Evolutionary conservation across 176 grass and related monocot genomes (phyloP).

Genomic region (Calamus simplicifolius): DNA sequence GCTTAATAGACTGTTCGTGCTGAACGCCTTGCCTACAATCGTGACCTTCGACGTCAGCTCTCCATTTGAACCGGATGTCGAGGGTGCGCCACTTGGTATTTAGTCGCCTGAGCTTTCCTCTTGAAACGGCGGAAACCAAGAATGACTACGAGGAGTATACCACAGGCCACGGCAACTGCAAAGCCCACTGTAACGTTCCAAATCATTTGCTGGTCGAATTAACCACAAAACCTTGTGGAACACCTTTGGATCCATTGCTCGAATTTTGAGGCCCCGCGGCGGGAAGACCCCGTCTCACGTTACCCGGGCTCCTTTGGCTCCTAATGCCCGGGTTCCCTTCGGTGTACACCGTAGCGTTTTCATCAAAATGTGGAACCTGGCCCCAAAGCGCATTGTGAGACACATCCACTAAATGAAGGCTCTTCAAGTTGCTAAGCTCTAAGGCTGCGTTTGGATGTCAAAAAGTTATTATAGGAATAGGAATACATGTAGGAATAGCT

Average conservation of each 20-base stretch:
- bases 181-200: slow-evolving; percentile 50
- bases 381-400: slow-evolving; percentile 70
- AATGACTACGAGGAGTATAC: slow-evolving; percentile 35
- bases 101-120: slow-evolving; percentile 70
- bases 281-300: neutral
- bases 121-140: slow-evolving; percentile 68
- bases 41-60: slow-evolving; percentile 84
- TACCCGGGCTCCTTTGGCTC: neutral
- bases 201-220: neutral
- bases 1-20: slow-evolving; percentile 36
- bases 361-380: slow-evolving; percentile 49
- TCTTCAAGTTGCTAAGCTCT: slow-evolving; percentile 26
- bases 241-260: neutral
- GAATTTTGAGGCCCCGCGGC: neutral
- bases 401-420: slow-evolving; percentile 34
- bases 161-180: slow-evolving; percentile 34
- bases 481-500: too few species aligned
- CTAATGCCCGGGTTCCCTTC: slow-evolving; percentile 55
- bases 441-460: too few species aligned
- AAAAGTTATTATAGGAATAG: too few species aligned
- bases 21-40: slow-evolving; percentile 32
- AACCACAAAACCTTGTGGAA: too few species aligned
- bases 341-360: slow-evolving; percentile 31
- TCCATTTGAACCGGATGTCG: slow-evolving; percentile 63
- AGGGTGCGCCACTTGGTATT: slow-evolving; percentile 67